Base-by-base conservation (phyloP, 2,329 filamentous ascomycete genomes). In the Aureobasidium sp. region DNA sequence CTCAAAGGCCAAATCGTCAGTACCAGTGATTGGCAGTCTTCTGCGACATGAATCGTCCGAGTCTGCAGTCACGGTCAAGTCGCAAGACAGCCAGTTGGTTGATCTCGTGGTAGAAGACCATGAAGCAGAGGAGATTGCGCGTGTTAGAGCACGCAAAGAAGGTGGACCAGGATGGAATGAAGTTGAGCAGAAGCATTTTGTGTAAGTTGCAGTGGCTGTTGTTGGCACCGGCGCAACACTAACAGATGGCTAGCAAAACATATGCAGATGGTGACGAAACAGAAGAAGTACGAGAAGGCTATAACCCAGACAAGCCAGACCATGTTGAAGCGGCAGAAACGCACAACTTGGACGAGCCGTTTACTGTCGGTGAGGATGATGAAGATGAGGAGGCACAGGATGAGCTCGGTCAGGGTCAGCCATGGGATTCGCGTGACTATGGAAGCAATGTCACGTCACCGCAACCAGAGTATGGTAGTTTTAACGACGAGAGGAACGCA, bases 101-200 rank as follows among this genome's bases (percentile, higher is more conserved):
- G 83, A 86, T 63, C 69, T 86, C 3, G 77, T 85, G 0, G 79
- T 86, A 7, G 81, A 85, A 68, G 80, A 86, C 62, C 74, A 69
- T 39, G 67, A 80, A 41, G 81, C 80, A 5, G 82, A 85, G 62
- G 75, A 81, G 52, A 71, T 78, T 41, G 81, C 85, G 56, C 76
- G 79, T 42, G 77, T 79, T n/a, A 74, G 81, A 48, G 77, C 78
- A 11, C 74, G 80, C 50, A 82, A 82, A 63, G 81, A 84, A 66
- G 78, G 79, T 44, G 78, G 80, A 22, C 74, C 81, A 22, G 77
- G 73, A 16, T 81, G 79, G 77, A 82, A 83, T 57, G 74, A 76
- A 45, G 71, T 71, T 8, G 74, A 79, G 56, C 69, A 74, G 16
- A 78, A 75, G 60, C 76, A 78, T 56, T 81, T 74, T 65, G 72